A percentile compares a stretch with the other conserved stretches of the same genome.
These are phyloP conservation scores for Dactylellina haptotyla DNA, from an alignment of 2,329 filamentous ascomycete genomes.

Conservation along the genomic window DNA sequence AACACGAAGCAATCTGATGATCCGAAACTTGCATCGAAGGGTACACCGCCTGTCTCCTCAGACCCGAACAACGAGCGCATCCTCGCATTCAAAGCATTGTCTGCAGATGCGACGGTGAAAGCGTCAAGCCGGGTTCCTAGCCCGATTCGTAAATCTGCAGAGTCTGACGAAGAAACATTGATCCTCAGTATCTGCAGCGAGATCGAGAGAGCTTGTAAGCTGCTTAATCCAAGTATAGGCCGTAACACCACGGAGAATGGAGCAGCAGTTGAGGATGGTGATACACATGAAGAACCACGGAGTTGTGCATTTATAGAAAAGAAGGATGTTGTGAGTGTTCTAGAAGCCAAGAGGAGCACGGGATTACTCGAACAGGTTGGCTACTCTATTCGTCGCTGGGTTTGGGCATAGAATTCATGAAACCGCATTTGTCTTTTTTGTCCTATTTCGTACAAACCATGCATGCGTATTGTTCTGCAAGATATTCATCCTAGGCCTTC, in stretches of 20 bases:
- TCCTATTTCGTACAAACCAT: conserved; percentile 11
- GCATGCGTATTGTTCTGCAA: not conserved
- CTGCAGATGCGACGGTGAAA: conserved; percentile 37
- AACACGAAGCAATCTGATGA: conserved; percentile 23
- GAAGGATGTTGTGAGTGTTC: conserved; percentile 80
- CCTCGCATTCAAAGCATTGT: conserved; percentile 52
- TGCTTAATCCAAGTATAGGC: conserved; percentile 32
- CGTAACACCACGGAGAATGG: not conserved
- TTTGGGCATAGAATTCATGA: conserved; percentile 70
- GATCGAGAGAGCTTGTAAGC: conserved; percentile 46
- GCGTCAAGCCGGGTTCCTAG: conserved; percentile 33
- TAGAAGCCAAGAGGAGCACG: conserved; percentile 86
- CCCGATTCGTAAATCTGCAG: conserved; percentile 45
- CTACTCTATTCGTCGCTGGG: conserved; percentile 90
- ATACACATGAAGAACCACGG: conserved; percentile 59
- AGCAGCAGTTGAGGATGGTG: conserved; percentile 12
- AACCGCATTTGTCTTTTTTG: not conserved
- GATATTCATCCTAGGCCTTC: not conserved
- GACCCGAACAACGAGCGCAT: conserved; percentile 54
- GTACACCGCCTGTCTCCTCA: conserved; percentile 7
- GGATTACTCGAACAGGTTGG: conserved; percentile 86
- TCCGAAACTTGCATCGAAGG: conserved; percentile 2
- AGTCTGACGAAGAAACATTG: conserved; percentile 65
- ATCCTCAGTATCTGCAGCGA: conserved; percentile 49
- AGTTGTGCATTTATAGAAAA: conserved; percentile 65